Percentiles rank a stretch among this genome's conserved stretches.
phyloP scores from a whole-genome alignment of 2,329 filamentous ascomycete species.

The Cladosporium sp. region DNA sequence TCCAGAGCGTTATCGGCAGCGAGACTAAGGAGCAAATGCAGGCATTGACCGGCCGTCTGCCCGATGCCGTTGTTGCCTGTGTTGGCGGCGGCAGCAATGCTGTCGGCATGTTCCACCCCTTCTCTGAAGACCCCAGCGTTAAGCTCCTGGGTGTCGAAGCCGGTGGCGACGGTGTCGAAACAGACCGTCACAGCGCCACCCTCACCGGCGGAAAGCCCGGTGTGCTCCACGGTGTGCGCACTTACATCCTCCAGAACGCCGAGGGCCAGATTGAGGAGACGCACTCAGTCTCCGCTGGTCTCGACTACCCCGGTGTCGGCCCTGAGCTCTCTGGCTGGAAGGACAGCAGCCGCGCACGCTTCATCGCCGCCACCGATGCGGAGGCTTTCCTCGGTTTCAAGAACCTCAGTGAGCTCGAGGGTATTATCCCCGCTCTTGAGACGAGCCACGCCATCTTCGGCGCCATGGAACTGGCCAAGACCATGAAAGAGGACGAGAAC shows the following conservation, averaged over 20 bases:
- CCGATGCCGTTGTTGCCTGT: conserved; percentile 93
- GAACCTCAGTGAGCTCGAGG: conserved; percentile 79
- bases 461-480: conserved; percentile 85
- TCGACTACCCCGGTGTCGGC: conserved; percentile 95
- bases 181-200: conserved; percentile 78
- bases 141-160: conserved; percentile 92
- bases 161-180: conserved; percentile 87
- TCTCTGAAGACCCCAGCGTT: conserved; percentile 76
- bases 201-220: conserved; percentile 82
- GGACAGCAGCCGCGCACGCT: conserved; percentile 78
- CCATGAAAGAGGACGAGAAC: conserved; percentile 81
- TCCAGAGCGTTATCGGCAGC: conserved; percentile 92
- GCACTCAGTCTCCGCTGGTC: conserved; percentile 90
- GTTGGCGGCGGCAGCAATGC: conserved; percentile 95
- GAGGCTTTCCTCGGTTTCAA: conserved; percentile 86
- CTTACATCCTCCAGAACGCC: conserved; percentile 88
- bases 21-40: conserved; percentile 93
- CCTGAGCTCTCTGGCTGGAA: conserved; percentile 93
- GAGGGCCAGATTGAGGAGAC: conserved; percentile 93
- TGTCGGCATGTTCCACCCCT: conserved; percentile 97
- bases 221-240: conserved; percentile 91
- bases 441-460: conserved; percentile 89
- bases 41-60: conserved; percentile 77
- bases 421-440: conserved; percentile 94
- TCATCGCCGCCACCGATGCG: conserved; percentile 85